phyloP scores from a whole-genome alignment of 352 stramenopile genomes.

The Pythium guiyangense region DNA sequence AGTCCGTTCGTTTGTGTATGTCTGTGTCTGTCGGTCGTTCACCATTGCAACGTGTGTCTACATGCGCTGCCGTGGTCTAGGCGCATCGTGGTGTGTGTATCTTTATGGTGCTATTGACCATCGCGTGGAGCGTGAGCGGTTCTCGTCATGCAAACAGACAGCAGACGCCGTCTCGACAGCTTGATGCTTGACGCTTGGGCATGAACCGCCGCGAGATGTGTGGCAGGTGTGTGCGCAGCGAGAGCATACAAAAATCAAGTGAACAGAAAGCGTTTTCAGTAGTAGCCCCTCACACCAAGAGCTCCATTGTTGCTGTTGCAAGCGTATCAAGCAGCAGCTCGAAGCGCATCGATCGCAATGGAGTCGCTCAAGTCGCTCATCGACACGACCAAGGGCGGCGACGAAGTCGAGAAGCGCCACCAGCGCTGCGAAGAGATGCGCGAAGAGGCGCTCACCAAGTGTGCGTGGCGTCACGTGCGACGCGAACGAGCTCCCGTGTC shows the following conservation, averaged over 20 bases:
- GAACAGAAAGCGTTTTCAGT: neutral
- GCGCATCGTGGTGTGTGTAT: too few relatives aligned
- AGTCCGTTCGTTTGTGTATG: neutral
- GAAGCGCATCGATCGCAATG: slow-evolving; percentile 20
- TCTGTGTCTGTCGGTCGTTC: neutral
- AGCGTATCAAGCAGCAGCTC: too few relatives aligned
- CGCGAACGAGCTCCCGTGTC: neutral
- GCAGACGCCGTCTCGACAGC: too few relatives aligned
- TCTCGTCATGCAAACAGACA: too few relatives aligned
- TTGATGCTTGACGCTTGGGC: too few relatives aligned
- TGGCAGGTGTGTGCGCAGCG: neutral
- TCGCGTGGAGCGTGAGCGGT: too few relatives aligned
- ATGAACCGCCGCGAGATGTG: neutral
- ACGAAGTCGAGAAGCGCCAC: slow-evolving; percentile 36
- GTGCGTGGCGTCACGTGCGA: slow-evolving; percentile 22
- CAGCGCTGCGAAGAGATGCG: slow-evolving; percentile 65
- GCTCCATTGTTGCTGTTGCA: too few relatives aligned
- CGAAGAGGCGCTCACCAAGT: slow-evolving; percentile 61
- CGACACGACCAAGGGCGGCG: slow-evolving; percentile 26
- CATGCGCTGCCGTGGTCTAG: neutral
- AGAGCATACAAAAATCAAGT: slow-evolving; percentile 9
- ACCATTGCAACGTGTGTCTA: neutral
- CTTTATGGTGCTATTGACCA: too few relatives aligned
- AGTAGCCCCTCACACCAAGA: slow-evolving; percentile 2
- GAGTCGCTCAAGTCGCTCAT: slow-evolving; percentile 68